These are phyloP conservation scores for Kodamaea nitidulidarum DNA, from an alignment of 805 yeast genomes.

Conservation along the genomic window DNA sequence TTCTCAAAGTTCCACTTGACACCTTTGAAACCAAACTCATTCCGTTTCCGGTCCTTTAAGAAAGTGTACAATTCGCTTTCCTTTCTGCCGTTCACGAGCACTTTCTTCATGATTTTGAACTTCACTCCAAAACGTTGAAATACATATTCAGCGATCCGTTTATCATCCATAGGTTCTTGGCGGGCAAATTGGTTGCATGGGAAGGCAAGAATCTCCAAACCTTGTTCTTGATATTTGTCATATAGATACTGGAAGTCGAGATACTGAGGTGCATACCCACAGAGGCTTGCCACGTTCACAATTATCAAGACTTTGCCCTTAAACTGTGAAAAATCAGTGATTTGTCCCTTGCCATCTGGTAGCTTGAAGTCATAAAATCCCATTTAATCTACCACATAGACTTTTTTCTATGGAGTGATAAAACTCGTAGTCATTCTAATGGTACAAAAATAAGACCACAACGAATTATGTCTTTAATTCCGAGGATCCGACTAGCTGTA, in stretches of 20 bases:
- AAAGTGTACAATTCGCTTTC: slow-evolving; percentile 27
- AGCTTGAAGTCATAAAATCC: slow-evolving; percentile 9
- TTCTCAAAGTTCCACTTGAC: slow-evolving; percentile 81
- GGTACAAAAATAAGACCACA: not conserved
- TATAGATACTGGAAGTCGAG: slow-evolving; percentile 65
- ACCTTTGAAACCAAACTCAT: slow-evolving; percentile 35
- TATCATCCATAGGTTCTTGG: slow-evolving; percentile 69
- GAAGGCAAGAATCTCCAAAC: slow-evolving; percentile 71
- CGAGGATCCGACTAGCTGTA: no score
- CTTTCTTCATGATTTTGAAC: slow-evolving; percentile 37
- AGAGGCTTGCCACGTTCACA: slow-evolving; percentile 30
- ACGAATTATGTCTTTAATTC: no score
- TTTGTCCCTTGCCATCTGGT: slow-evolving; percentile 8
- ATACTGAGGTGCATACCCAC: slow-evolving; percentile 50
- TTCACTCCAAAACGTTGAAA: slow-evolving; percentile 26
- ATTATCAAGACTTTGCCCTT: slow-evolving; percentile 21
- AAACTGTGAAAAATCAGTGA: slow-evolving; percentile 12
- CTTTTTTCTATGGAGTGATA: not conserved
- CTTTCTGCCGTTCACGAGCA: slow-evolving; percentile 33
- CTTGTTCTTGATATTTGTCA: slow-evolving; percentile 58
- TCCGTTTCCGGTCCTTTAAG: slow-evolving; percentile 25
- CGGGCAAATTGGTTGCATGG: slow-evolving; percentile 89
- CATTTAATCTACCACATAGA: not conserved
- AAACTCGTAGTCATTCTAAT: no score
- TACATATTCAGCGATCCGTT: slow-evolving; percentile 18